A percentile compares a stretch with the other conserved stretches of the same genome.
These are phyloP conservation scores for Aurifilum marmelostoma DNA, from an alignment of 2,329 filamentous ascomycete species.

Conservation along the genomic window DNA sequence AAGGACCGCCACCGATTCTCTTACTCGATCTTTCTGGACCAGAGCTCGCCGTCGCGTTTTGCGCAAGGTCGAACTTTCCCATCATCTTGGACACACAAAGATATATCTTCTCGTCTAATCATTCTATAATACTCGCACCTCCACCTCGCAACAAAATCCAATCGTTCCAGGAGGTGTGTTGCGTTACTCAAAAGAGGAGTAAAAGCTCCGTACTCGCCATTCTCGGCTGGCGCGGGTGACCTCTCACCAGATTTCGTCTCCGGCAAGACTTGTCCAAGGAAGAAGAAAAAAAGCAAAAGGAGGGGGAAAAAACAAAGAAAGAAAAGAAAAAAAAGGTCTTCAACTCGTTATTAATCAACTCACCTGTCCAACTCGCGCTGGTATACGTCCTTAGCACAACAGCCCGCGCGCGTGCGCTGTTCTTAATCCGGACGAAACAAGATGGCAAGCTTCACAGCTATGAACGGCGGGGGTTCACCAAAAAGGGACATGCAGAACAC, in stretches of 20 bases:
- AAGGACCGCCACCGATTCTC: not conserved
- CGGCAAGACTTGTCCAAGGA: not conserved
- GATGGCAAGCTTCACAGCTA: constrained; percentile 57
- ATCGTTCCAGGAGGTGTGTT: not conserved
- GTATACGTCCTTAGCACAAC: not conserved
- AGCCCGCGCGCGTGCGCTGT: not conserved
- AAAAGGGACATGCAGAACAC: constrained; percentile 46
- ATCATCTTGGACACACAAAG: not conserved
- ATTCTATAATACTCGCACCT: not conserved
- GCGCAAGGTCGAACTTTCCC: not conserved
- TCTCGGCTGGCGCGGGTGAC: not conserved
- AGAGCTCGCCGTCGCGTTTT: not conserved
- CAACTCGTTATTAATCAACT: not conserved
- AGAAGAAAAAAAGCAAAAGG: not conserved
- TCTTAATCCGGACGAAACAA: constrained; percentile 32
- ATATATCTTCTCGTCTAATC: not conserved
- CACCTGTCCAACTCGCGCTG: not conserved
- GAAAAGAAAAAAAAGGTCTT: not conserved
- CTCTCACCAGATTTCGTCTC: not conserved
- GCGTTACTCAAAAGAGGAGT: not conserved
- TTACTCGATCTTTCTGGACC: not conserved
- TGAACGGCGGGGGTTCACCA: constrained; percentile 53
- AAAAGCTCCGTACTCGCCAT: not conserved
- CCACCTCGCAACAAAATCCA: not conserved
- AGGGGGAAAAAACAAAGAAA: not conserved